These are phyloP conservation scores for Vachellia collinsii DNA, from an alignment of 306 rosid species.

Conservation along the genomic window DNA sequence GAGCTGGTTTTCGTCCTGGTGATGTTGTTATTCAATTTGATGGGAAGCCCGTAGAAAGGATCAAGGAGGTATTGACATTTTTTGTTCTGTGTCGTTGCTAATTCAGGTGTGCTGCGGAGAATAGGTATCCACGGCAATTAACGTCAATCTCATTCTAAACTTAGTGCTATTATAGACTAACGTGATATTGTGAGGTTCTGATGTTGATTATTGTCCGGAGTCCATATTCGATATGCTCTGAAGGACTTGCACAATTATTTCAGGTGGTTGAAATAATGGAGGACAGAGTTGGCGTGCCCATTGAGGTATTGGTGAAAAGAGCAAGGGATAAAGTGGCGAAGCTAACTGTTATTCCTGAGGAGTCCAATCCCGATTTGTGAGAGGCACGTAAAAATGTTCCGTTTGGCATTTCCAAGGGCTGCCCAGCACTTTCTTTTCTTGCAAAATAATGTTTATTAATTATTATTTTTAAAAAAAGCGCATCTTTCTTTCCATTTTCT, in stretches of 20 bases:
- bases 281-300: slow-evolving; percentile 69
- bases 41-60: slow-evolving; percentile 70
- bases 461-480: no score
- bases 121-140: neutral
- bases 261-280: slow-evolving; percentile 82
- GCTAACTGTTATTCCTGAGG: slow-evolving; percentile 75
- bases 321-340: slow-evolving; percentile 47
- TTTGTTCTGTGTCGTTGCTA: neutral
- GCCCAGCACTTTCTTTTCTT: neutral
- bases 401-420: neutral
- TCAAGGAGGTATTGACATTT: slow-evolving; percentile 64
- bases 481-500: no score
- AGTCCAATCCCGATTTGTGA: slow-evolving; percentile 58
- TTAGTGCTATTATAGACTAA: neutral
- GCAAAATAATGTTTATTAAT: no score
- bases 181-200: neutral
- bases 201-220: slow-evolving; percentile 8
- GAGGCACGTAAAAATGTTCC: no score
- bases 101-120: neutral
- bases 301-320: slow-evolving; percentile 67
- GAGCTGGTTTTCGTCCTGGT: slow-evolving; percentile 79
- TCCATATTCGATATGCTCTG: slow-evolving; percentile 18
- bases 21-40: slow-evolving; percentile 84
- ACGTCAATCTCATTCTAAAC: neutral
- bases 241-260: slow-evolving; percentile 28